Conservation (phyloP, 768 basidiomycete species). For the Rhizopogon roseolus region DNA sequence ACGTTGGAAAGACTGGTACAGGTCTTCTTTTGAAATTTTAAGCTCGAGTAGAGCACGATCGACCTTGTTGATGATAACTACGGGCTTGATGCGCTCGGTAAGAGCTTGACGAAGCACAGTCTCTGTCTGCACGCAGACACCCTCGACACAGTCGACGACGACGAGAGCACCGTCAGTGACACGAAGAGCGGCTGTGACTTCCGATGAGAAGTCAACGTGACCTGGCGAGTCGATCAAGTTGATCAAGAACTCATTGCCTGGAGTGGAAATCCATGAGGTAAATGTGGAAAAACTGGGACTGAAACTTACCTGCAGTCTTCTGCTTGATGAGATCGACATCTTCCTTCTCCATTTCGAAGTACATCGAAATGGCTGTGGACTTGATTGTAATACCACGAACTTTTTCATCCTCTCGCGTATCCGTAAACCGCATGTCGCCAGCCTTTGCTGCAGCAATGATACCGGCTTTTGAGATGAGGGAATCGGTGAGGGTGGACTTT, state of each 20-base stretch:
- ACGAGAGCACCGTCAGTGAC: conserved; percentile 99
- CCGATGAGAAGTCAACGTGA: conserved; percentile 99
- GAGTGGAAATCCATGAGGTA: conserved; percentile 4
- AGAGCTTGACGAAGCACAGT: conserved; percentile 97
- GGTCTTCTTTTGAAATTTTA: conserved; percentile 93
- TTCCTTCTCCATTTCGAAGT: conserved; percentile 93
- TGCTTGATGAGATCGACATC: conserved; percentile 84
- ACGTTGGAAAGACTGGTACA: conserved; percentile 96
- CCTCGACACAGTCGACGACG: conserved; percentile 99
- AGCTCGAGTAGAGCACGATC: conserved; percentile 99
- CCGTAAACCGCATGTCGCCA: conserved; percentile 95
- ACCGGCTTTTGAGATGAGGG: conserved; percentile 98
- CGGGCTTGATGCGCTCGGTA: conserved; percentile 98
- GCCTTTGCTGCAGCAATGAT: conserved; percentile 95
- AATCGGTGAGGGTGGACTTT: conserved; percentile 99
- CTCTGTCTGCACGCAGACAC: conserved; percentile 99
- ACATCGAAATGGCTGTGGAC: conserved; percentile 99
- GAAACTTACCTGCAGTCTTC: conserved; percentile 77
- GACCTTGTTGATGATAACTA: conserved; percentile 99
- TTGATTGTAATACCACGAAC: conserved; percentile 99
- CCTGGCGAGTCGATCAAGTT: conserved; percentile 99
- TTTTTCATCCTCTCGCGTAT: conserved; percentile 97
- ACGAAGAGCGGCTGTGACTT: conserved; percentile 99
- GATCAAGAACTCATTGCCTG: conserved; percentile 96
- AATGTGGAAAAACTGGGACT: conserved; percentile 6